These are phyloP conservation scores for Starmerella sp. DNA, from an alignment of 805 yeast genomes.

Conservation along the genomic window DNA sequence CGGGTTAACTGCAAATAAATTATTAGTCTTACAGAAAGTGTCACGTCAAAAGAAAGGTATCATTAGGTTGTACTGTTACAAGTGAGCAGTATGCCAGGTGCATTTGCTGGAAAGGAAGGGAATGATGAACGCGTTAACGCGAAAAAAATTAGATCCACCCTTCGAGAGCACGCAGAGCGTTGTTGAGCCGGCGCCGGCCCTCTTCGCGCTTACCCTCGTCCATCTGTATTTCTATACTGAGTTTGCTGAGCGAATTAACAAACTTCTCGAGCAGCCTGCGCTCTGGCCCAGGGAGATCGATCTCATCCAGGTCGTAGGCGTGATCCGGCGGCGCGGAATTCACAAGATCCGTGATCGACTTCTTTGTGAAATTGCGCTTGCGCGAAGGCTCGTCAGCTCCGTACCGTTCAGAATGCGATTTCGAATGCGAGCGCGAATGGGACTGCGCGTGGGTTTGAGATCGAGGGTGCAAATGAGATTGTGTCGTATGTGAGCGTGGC, in stretches of 20 bases:
- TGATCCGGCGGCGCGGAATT: conserved; percentile 21
- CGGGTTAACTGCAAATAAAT: background rate
- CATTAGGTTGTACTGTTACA: background rate
- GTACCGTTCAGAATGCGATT: background rate
- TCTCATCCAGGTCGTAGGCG: conserved; percentile 48
- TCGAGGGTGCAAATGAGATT: background rate
- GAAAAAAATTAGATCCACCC: conserved; percentile 42
- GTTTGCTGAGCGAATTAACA: conserved; percentile 70
- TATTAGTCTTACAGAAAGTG: background rate
- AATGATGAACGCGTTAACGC: too few relatives aligned
- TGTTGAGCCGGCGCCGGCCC: conserved; percentile 66
- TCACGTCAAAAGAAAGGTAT: background rate
- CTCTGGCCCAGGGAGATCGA: conserved; percentile 66
- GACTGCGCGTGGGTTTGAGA: background rate
- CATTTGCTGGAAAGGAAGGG: background rate
- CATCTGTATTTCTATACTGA: conserved; percentile 82
- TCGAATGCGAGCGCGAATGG: background rate
- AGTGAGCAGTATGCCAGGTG: background rate
- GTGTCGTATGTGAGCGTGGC: background rate
- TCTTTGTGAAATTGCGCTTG: conserved; percentile 19
- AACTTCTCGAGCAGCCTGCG: conserved; percentile 72
- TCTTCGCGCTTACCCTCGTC: conserved; percentile 73
- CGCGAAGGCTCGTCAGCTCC: background rate
- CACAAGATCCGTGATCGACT: conserved; percentile 23
- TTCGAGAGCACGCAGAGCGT: conserved; percentile 75